Conservation (phyloP, 1,139 yeast species). For the Magnusiomyces ingens region DNA sequence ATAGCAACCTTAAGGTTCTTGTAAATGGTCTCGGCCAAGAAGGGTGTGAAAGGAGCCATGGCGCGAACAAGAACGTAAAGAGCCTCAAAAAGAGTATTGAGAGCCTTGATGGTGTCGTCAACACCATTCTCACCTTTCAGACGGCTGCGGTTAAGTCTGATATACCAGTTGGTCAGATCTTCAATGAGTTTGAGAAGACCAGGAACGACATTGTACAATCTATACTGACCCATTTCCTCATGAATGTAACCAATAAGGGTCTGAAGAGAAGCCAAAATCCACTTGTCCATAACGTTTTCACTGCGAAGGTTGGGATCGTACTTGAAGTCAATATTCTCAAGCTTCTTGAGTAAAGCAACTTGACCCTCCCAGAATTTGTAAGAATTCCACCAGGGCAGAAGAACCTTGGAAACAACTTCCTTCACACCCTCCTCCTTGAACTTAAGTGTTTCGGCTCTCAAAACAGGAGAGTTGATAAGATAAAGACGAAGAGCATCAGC, state of each 20-base stretch:
- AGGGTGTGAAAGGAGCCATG: constrained; percentile 99
- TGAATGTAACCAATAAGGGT: constrained; percentile 81
- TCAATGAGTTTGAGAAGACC: constrained; percentile 82
- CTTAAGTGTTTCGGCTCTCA: constrained; percentile 92
- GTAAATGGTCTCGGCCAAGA: constrained; percentile 84
- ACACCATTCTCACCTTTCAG: constrained; percentile 88
- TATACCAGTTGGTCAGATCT: constrained; percentile 97
- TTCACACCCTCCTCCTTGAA: constrained; percentile 98
- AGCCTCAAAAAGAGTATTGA: constrained; percentile 87
- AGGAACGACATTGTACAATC: constrained; percentile 94
- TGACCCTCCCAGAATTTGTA: constrained; percentile 95
- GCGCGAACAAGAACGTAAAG: constrained; percentile 83
- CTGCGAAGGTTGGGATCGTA: constrained; percentile 59
- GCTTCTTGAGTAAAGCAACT: constrained; percentile 75
- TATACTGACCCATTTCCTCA: constrained; percentile 80
- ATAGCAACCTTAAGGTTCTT: constrained; percentile 63
- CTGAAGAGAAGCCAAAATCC: constrained; percentile 94
- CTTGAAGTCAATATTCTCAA: constrained; percentile 60
- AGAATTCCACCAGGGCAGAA: constrained; percentile 98
- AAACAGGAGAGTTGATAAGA: constrained; percentile 93
- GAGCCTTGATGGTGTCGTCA: constrained; percentile 76
- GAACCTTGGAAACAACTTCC: constrained; percentile 91
- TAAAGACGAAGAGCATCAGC: constrained; percentile 96
- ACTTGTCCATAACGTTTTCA: constrained; percentile 90
- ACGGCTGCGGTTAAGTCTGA: constrained; percentile 96